Conservation (phyloP, 2,329 filamentous ascomycete species). For the Arachnomyces sp. region DNA sequence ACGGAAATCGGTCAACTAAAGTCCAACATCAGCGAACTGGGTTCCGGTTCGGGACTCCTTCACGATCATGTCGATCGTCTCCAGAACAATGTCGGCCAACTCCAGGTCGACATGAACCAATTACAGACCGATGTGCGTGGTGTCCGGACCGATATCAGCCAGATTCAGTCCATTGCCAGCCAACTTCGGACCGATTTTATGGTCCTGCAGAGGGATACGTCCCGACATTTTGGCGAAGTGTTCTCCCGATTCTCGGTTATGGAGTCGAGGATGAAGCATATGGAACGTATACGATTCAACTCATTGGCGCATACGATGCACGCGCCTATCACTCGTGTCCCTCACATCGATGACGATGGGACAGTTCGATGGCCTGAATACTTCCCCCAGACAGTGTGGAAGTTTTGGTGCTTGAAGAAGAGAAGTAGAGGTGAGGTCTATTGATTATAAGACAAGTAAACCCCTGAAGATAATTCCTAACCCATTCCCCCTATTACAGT, state of each 20-base stretch:
- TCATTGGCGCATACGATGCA: conserved; percentile 30
- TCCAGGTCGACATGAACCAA: conserved; percentile 27
- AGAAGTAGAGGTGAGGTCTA: conserved; percentile 29
- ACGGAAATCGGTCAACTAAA: conserved; percentile 28
- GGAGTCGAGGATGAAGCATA: conserved; percentile 27
- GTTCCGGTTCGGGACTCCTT: conserved; percentile 27
- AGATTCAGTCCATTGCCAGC: conserved; percentile 27
- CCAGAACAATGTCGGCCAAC: conserved; percentile 30
- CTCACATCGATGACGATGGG: conserved; percentile 27
- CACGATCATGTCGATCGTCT: conserved; percentile 30
- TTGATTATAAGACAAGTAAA: conserved; percentile 3
- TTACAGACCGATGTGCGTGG: conserved; percentile 27
- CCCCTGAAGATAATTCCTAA: not conserved
- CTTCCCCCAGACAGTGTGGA: conserved; percentile 32
- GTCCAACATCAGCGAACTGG: conserved; percentile 23
- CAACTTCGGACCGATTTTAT: conserved; percentile 30
- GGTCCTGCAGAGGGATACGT: conserved; percentile 26
- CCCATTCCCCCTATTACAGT: conserved; percentile 19
- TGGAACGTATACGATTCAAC: conserved; percentile 32
- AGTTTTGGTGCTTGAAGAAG: conserved; percentile 36
- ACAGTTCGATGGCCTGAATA: conserved; percentile 28
- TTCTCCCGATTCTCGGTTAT: conserved; percentile 24
- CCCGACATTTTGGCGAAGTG: conserved; percentile 21
- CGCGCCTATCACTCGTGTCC: conserved; percentile 31
- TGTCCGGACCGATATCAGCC: conserved; percentile 29